phyloP scores from a whole-genome alignment of 2,329 filamentous ascomycete species.

The Pezicula carpinea region DNA sequence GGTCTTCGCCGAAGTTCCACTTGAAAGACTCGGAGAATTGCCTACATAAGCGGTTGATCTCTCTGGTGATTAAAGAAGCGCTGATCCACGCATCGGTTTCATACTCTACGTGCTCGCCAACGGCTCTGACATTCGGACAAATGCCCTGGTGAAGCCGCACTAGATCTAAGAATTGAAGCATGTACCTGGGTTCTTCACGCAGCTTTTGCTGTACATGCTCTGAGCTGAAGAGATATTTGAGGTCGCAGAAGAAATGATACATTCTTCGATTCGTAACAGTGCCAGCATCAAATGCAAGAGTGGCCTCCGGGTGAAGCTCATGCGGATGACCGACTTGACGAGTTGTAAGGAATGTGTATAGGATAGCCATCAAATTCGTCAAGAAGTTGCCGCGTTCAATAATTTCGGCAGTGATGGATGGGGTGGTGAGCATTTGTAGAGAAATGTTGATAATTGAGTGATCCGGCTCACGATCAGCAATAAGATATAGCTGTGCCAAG shows the following conservation, averaged over 20 bases:
- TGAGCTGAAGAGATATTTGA: slow-evolving; percentile 86
- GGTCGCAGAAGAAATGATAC: slow-evolving; percentile 95
- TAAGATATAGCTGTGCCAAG: slow-evolving; percentile 88
- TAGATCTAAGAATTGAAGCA: slow-evolving; percentile 90
- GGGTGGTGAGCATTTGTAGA: slow-evolving; percentile 92
- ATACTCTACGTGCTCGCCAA: slow-evolving; percentile 96
- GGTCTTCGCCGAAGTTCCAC: slow-evolving; percentile 59
- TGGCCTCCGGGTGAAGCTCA: slow-evolving; percentile 80
- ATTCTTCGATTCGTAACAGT: slow-evolving; percentile 92
- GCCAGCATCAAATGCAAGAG: slow-evolving; percentile 87
- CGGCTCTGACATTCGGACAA: slow-evolving; percentile 85
- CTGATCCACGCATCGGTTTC: slow-evolving; percentile 98
- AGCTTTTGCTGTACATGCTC: slow-evolving; percentile 83
- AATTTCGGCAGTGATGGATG: slow-evolving; percentile 93
- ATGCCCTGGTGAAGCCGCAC: slow-evolving; percentile 97
- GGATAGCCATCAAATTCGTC: slow-evolving; percentile 88
- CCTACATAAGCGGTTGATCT: slow-evolving; percentile 89
- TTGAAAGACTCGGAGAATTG: slow-evolving; percentile 86
- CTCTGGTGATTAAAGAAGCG: slow-evolving; percentile 86
- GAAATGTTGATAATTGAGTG: slow-evolving; percentile 98
- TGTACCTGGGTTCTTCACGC: slow-evolving; percentile 77
- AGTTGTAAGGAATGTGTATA: slow-evolving; percentile 96
- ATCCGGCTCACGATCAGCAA: slow-evolving; percentile 93
- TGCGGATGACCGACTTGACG: slow-evolving; percentile 92
- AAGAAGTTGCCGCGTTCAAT: slow-evolving; percentile 94